These are phyloP conservation scores for Lathyrus sativus DNA, from an alignment of 306 rosid genomes.

Conservation along the genomic window DNA sequence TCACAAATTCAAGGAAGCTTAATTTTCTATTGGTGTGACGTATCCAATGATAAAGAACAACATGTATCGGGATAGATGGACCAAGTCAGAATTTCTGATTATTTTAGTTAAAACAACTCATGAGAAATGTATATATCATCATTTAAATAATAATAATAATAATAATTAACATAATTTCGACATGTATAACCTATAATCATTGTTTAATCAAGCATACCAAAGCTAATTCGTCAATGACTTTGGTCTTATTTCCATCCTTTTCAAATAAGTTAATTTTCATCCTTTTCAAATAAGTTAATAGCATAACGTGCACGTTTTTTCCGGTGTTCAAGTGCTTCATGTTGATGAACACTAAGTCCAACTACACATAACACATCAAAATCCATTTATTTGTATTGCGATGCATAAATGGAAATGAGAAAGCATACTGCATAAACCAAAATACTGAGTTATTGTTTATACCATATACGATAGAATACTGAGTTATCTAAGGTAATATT, in stretches of 20 bases:
- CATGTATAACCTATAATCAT: constrained; percentile 19
- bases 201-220: constrained; percentile 62
- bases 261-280: constrained; percentile 82
- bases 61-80: constrained; percentile 87
- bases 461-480: too few species aligned
- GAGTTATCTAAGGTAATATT: too few species aligned
- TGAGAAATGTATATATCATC: constrained; percentile 31
- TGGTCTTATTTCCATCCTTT: constrained; percentile 80
- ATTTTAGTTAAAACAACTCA: background rate
- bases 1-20: constrained; percentile 89
- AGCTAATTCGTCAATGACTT: constrained; percentile 86
- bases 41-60: constrained; percentile 93
- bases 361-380: constrained; percentile 89
- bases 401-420: constrained; percentile 41
- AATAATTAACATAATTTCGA: background rate
- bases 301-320: constrained; percentile 88
- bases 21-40: constrained; percentile 88
- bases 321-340: constrained; percentile 77
- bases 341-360: constrained; percentile 80
- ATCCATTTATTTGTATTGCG: constrained; percentile 86
- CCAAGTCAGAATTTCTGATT: constrained; percentile 88
- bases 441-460: too few species aligned
- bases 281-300: constrained; percentile 76
- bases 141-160: background rate
- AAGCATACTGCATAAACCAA: too few species aligned